Evolutionary conservation across 1,284 basidiomycete species (phyloP).

Genomic region (Melampsora occidentalis): DNA sequence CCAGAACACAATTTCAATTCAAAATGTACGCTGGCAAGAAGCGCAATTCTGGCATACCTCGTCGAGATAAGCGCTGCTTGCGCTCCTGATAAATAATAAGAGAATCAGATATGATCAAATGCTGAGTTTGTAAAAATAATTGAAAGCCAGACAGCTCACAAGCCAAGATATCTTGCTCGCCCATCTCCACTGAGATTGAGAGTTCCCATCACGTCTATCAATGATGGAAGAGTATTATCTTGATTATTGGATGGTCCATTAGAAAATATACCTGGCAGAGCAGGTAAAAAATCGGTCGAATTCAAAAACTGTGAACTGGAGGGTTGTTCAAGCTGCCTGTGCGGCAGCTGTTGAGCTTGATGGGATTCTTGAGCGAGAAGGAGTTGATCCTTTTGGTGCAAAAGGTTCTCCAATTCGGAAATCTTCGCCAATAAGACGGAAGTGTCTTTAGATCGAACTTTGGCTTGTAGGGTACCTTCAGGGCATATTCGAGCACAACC

Average conservation of each 20-base stretch:
- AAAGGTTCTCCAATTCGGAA: constrained; percentile 31
- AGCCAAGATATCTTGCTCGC: constrained; percentile 39
- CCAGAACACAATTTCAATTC: background rate
- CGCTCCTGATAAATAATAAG: constrained; percentile 17
- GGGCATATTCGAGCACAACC: constrained; percentile 43
- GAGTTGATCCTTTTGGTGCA: constrained; percentile 31
- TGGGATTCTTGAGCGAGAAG: constrained; percentile 5
- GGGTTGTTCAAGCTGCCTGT: background rate
- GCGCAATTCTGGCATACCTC: constrained; percentile 7
- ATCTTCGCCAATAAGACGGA: constrained; percentile 35
- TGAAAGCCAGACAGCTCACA: constrained; percentile 9
- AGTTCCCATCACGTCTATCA: constrained; percentile 41
- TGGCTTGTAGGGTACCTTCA: constrained; percentile 39
- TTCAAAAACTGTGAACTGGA: background rate
- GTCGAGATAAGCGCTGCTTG: constrained; percentile 38
- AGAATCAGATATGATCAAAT: background rate
- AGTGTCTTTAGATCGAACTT: constrained; percentile 42
- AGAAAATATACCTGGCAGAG: background rate
- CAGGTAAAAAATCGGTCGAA: constrained; percentile 5
- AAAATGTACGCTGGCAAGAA: background rate
- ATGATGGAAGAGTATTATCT: constrained; percentile 24
- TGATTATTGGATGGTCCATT: constrained; percentile 1
- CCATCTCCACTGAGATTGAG: constrained; percentile 41
- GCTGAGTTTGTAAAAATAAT: background rate
- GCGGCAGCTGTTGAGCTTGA: constrained; percentile 7